These are phyloP conservation scores for Brachypodium distachyon DNA, from an alignment of 202 grass and related monocot genomes.

Conservation along the genomic window DNA sequence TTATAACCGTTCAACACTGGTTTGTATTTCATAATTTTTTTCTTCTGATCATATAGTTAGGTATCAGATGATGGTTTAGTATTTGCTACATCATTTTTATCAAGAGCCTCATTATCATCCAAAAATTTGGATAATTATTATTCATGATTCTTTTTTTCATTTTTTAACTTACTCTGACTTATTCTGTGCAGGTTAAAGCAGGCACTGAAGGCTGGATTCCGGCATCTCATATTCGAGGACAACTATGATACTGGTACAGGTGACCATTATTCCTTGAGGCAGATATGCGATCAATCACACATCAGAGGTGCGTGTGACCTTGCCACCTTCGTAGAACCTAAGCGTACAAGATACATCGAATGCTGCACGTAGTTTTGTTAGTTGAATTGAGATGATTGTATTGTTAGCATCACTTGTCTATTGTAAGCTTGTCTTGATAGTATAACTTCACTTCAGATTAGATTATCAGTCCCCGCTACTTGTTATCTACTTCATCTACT, in stretches of 20 bases:
- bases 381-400: neutral
- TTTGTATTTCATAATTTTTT: too few species aligned
- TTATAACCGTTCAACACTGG: too few species aligned
- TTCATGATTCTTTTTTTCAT: too few species aligned
- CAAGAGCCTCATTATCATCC: too few species aligned
- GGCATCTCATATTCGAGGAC: conserved; percentile 91
- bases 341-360: neutral
- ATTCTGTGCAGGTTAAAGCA: conserved; percentile 50
- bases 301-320: conserved; percentile 63
- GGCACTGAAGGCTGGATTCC: conserved; percentile 58
- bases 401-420: neutral
- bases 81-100: too few species aligned
- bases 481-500: neutral
- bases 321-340: neutral
- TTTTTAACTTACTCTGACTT: neutral
- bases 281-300: conserved; percentile 84
- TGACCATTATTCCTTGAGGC: conserved; percentile 85
- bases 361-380: neutral
- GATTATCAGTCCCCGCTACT: neutral
- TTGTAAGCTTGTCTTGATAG: neutral
- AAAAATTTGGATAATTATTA: too few species aligned
- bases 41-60: too few species aligned
- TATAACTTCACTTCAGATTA: neutral
- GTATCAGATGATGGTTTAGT: too few species aligned
- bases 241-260: conserved; percentile 94